These are phyloP conservation scores for Verticillium nonalfalfae DNA, from an alignment of 2,329 filamentous ascomycete genomes.

Conservation along the genomic window DNA sequence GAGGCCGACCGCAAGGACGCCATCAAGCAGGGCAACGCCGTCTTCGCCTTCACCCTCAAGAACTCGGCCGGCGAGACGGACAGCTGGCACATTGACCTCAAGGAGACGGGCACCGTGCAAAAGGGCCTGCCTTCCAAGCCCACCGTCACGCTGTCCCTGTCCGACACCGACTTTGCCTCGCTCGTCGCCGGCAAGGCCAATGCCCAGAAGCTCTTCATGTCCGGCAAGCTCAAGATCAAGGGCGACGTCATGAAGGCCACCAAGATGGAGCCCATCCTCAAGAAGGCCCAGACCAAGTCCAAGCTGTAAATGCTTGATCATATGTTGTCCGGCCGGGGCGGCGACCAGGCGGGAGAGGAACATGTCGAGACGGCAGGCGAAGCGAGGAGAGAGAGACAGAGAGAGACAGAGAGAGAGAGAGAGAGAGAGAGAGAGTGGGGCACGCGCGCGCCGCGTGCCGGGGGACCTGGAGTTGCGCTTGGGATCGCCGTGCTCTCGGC, in stretches of 20 bases:
- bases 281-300: constrained; percentile 77
- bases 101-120: constrained; percentile 77
- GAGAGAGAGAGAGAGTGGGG: background rate
- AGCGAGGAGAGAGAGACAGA: constrained; percentile 12
- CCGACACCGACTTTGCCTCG: constrained; percentile 79
- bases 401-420: too few relatives aligned
- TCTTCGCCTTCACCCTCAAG: constrained; percentile 91
- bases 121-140: constrained; percentile 77
- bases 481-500: background rate
- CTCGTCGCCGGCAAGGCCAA: constrained; percentile 85
- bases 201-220: constrained; percentile 94
- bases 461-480: background rate
- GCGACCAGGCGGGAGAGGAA: too few relatives aligned
- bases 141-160: constrained; percentile 78
- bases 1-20: constrained; percentile 77
- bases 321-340: too few relatives aligned
- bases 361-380: too few relatives aligned
- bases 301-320: too few relatives aligned
- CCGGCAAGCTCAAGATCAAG: constrained; percentile 97
- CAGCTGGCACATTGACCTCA: constrained; percentile 93
- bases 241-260: constrained; percentile 98
- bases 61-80: constrained; percentile 74
- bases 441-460: too few relatives aligned
- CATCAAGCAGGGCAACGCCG: constrained; percentile 78
- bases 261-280: constrained; percentile 88